Conservation (phyloP, 176 grass and related monocot species). For the Avena sativa region DNA sequence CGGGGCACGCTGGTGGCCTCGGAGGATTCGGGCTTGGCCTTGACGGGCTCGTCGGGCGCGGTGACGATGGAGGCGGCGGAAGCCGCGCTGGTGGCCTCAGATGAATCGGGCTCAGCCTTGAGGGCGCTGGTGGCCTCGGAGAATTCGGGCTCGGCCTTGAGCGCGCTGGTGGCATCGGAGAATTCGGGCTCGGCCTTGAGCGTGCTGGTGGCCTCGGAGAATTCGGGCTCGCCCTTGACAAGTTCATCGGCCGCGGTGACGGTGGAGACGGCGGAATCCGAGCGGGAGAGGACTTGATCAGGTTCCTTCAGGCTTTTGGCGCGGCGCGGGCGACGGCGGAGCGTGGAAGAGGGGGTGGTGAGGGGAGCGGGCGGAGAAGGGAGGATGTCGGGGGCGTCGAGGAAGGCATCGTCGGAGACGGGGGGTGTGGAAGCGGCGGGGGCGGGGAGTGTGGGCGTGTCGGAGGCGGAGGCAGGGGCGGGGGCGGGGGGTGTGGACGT, state of each 20-base stretch:
- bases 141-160: no score
- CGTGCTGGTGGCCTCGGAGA: no score
- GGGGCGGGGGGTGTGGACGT: background rate
- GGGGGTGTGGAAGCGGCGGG: background rate
- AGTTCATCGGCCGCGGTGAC: constrained; percentile 6
- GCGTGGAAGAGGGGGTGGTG: constrained; percentile 36
- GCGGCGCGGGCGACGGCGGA: constrained; percentile 47
- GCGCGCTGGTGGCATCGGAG: constrained; percentile 39
- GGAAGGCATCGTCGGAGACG: constrained; percentile 41
- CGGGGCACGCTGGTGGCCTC: constrained; percentile 27
- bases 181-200: constrained; percentile 15
- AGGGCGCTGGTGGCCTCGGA: no score
- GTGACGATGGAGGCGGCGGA: constrained; percentile 40
- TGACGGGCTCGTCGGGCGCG: constrained; percentile 30
- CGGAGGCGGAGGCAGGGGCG: background rate
- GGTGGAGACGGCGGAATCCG: constrained; percentile 28
- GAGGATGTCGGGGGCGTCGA: constrained; percentile 51
- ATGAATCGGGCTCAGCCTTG: constrained; percentile 25
- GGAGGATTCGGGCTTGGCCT: constrained; percentile 17
- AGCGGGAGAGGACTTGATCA: background rate
- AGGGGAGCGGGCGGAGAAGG: background rate
- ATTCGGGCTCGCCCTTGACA: no score
- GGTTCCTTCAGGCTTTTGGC: constrained; percentile 28
- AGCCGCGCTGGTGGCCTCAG: constrained; percentile 34
- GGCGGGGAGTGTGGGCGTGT: no score